Conservation (phyloP, 1,284 basidiomycete species). For the Malassezia furfur region DNA sequence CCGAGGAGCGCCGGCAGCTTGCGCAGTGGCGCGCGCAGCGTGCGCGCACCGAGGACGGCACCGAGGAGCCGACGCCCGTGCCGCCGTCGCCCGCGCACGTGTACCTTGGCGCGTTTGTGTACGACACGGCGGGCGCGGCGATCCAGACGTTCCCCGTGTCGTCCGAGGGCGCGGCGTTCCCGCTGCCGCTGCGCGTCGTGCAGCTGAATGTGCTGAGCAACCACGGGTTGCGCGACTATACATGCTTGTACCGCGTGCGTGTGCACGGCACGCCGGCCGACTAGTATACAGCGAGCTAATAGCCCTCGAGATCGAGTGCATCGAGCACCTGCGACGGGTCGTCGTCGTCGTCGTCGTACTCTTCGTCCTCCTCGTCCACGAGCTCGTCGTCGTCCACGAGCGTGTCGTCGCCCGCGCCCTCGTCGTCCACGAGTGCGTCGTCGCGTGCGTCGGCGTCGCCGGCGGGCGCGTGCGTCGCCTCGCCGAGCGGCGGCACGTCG, state of each 20-base stretch:
- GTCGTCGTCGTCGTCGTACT: conserved; percentile 20
- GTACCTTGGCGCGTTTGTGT: conserved; percentile 67
- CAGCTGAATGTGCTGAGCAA: conserved; percentile 70
- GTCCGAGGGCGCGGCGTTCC: conserved; percentile 58
- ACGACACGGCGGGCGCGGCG: conserved; percentile 57
- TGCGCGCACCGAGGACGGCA: neutral
- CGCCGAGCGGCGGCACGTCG: conserved; percentile 1
- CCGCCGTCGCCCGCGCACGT: conserved; percentile 58
- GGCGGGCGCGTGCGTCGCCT: neutral
- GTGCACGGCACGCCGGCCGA: conserved; percentile 25
- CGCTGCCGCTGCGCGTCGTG: conserved; percentile 70
- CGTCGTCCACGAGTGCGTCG: conserved; percentile 1
- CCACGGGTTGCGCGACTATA: conserved; percentile 72
- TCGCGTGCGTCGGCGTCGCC: neutral
- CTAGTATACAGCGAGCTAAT: conserved; percentile 3
- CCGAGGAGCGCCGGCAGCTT: conserved; percentile 58
- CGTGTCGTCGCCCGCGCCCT: too few relatives aligned
- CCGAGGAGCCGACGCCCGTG: conserved; percentile 42
- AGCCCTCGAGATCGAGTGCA: conserved; percentile 26
- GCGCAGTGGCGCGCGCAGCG: conserved; percentile 11
- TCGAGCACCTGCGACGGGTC: conserved; percentile 19
- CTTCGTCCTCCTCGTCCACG: conserved; percentile 18
- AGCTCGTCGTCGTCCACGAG: conserved; percentile 7
- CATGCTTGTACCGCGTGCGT: conserved; percentile 84
- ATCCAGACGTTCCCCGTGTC: conserved; percentile 78